A percentile compares a stretch with the other conserved stretches of the same genome.
phyloP scores from a whole-genome alignment of 352 stramenopile genomes.

The Blastocystis sp. region DNA sequence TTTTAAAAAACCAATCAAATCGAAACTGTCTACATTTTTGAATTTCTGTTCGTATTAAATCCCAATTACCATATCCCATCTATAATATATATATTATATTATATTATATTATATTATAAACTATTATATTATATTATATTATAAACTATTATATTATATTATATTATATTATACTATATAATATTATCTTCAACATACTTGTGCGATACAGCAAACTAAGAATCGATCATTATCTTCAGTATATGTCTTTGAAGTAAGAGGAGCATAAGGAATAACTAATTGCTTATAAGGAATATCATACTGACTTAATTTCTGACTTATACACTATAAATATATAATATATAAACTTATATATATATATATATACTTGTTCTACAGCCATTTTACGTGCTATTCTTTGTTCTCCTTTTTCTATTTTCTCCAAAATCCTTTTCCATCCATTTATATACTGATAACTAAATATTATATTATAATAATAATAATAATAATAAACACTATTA shows the following conservation, averaged over 20 bases:
- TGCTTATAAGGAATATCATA: background rate
- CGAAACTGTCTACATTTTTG: slow-evolving; percentile 1
- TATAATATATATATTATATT: no score
- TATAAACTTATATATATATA: no score
- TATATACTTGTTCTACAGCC: background rate
- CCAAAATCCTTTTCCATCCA: background rate
- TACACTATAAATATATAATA: background rate
- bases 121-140: no score
- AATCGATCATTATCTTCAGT: slow-evolving; percentile 3
- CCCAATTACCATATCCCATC: slow-evolving; percentile 19
- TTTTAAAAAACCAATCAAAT: slow-evolving; percentile 30
- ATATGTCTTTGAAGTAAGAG: background rate
- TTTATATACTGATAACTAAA: background rate
- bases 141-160: no score
- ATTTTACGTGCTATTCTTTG: background rate
- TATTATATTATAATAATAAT: background rate
- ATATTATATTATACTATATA: no score
- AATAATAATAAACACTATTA: no score
- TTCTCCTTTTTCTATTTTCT: slow-evolving; percentile 17
- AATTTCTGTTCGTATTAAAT: slow-evolving; percentile 8
- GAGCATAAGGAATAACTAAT: background rate
- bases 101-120: no score
- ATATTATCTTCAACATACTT: background rate
- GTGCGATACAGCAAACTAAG: slow-evolving; percentile 1
- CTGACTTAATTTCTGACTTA: background rate